Evolutionary conservation across 495 filamentous ascomycete species (phyloP), one percentile per base, ranked within the genome.

Genomic region (Penicillium paradoxum): DNA sequence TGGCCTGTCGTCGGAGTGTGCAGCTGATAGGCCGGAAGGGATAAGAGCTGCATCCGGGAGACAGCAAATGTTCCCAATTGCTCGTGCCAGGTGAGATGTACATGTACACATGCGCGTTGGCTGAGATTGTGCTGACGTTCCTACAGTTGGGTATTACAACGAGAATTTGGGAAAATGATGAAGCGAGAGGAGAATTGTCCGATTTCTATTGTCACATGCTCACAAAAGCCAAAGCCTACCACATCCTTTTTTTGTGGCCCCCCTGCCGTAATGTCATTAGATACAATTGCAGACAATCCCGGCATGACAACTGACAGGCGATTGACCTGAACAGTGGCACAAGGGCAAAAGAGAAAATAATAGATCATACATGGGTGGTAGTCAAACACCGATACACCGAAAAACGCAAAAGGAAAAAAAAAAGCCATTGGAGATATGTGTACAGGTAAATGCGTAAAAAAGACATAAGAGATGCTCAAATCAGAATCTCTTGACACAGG

Each of bases 161-260:
- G 17, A 39, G 9, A 25, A 19, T 42, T 49, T n/a, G n/a, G 9
- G 37, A 55, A 53, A 27, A 44, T 41, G 46, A 37, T 55, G 37
- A 70, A 74, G 65, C 61, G 70, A 77, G 73, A 70, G 70, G 70
- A 74, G 73, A 73, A 74, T 70, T 65, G 56, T 74, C 69, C 60
- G 63, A 64, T 70, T 66, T 74, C 69, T 74, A 74, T 72, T 68
- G 60, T 70, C 71, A 72, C 68, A 72, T 66, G 68, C 65, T 72
- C 67, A 70, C 64, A 43, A 68, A 63, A 67, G 59, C 63, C 64
- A 68, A 66, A 62, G 59, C 62, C 63, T 56, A 62, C 62, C 67
- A 67, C 66, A 62, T 59, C 59, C 65, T 66, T 70, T 68, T 70
- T 65, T 74, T 60, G 66, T 61, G 63, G 66, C 62, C 65, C 62